Percentiles rank a stretch among this genome's conserved stretches.
Evolutionary conservation across 1,284 basidiomycete species (phyloP).

Genomic region (Prillingera fragicola): DNA sequence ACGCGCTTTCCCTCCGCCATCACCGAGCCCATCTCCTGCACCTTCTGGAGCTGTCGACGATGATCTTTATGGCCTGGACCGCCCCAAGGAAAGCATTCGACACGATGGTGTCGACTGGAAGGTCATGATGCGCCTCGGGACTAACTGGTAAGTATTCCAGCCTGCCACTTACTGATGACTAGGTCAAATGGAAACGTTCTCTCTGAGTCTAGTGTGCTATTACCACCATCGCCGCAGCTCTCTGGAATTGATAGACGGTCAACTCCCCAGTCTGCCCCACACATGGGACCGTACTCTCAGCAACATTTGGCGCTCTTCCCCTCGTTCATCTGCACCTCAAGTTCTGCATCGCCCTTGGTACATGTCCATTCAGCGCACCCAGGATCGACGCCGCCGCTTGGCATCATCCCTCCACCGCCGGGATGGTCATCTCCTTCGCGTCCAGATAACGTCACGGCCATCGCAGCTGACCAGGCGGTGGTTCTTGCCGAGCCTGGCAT

Average conservation of each 20-base stretch:
- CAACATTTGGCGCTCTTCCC: conserved; percentile 44
- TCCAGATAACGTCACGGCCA: conserved; percentile 43
- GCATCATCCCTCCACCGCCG: conserved; percentile 46
- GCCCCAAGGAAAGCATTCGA: conserved; percentile 13
- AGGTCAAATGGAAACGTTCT: conserved; percentile 45
- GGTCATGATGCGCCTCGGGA: conserved; percentile 40
- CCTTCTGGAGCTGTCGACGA: conserved; percentile 1
- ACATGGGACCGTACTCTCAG: conserved; percentile 1
- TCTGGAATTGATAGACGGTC: too few relatives aligned
- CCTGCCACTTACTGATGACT: conserved; percentile 2
- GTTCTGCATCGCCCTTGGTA: conserved; percentile 40
- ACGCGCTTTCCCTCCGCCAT: conserved; percentile 43
- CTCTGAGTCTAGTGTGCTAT: conserved; percentile 28
- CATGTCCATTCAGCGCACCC: conserved; percentile 29
- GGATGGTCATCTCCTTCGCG: conserved; percentile 44
- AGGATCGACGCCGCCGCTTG: conserved; percentile 19
- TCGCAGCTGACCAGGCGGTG: conserved; percentile 41
- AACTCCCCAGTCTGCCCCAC: background rate
- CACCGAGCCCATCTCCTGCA: conserved; percentile 32
- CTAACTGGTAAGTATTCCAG: conserved; percentile 39
- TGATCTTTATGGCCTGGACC: background rate
- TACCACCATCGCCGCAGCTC: conserved; percentile 37
- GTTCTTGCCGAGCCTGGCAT: background rate
- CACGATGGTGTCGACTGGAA: conserved; percentile 48
- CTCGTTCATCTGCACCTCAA: conserved; percentile 43